Evolutionary conservation across 2,329 filamentous ascomycete genomes (phyloP).

Genomic region (Nothophaeocryptopus gaeumannii): DNA sequence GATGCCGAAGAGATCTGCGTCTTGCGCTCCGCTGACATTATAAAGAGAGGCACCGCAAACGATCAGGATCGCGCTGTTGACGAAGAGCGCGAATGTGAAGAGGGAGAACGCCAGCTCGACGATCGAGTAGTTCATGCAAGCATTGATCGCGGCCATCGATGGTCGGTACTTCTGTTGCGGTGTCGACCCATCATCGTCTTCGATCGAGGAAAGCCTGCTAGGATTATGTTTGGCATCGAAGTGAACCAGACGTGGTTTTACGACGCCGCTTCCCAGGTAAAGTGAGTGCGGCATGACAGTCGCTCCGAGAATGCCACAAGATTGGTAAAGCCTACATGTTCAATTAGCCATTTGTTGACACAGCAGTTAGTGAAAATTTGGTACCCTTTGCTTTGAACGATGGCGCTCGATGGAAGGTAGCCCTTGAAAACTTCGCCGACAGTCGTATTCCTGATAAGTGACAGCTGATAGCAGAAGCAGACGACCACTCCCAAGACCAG

Average conservation of each 20-base stretch:
- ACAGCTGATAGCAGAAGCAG: conserved; percentile 69
- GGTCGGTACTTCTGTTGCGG: conserved; percentile 37
- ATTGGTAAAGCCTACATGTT: conserved; percentile 56
- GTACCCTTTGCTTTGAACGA: conserved; percentile 57
- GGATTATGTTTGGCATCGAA: conserved; percentile 61
- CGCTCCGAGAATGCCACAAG: conserved; percentile 73
- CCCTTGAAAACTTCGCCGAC: conserved; percentile 62
- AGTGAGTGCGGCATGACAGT: conserved; percentile 71
- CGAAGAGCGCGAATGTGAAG: conserved; percentile 44
- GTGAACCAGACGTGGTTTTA: conserved; percentile 63
- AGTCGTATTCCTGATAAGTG: conserved; percentile 56
- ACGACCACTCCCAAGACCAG: conserved; percentile 67
- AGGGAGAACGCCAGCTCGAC: conserved; percentile 40
- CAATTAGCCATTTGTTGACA: conserved; percentile 20
- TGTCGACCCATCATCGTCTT: conserved; percentile 25
- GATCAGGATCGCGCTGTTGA: conserved; percentile 44
- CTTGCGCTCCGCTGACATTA: conserved; percentile 53
- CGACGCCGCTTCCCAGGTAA: conserved; percentile 67
- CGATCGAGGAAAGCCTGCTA: conserved; percentile 34
- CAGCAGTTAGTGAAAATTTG: conserved; percentile 8
- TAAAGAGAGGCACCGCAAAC: conserved; percentile 72
- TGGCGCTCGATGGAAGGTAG: conserved; percentile 60
- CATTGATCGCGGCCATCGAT: conserved; percentile 38
- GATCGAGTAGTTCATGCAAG: conserved; percentile 42
- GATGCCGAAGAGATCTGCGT: conserved; percentile 80